Conservation (phyloP, 73 alveolate species). For the Paramecium octaurelia region DNA sequence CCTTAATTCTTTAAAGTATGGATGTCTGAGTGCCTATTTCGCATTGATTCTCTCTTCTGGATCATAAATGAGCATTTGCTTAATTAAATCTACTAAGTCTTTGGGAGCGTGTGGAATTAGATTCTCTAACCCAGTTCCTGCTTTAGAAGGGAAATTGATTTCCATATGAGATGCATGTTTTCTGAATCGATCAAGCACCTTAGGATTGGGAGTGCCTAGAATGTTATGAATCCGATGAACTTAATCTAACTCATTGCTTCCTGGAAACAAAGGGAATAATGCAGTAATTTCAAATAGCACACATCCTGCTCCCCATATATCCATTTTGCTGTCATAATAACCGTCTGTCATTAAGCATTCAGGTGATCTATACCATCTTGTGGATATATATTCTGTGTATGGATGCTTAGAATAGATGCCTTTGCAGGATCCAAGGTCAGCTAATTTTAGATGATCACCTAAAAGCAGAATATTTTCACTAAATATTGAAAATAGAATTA, state of each 20-base stretch:
- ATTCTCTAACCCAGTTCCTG: conserved; percentile 75
- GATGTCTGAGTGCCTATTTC: conserved; percentile 80
- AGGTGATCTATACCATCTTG: conserved; percentile 89
- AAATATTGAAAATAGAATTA: background rate
- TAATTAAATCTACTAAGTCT: conserved; percentile 70
- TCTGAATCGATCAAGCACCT: conserved; percentile 69
- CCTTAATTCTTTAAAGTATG: conserved; percentile 81
- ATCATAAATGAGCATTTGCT: conserved; percentile 76
- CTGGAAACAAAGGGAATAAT: conserved; percentile 87
- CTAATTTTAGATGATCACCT: conserved; percentile 80
- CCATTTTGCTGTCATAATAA: conserved; percentile 92
- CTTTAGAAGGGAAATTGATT: conserved; percentile 68
- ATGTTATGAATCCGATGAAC: conserved; percentile 81
- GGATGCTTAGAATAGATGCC: conserved; percentile 91
- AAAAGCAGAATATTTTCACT: conserved; percentile 72
- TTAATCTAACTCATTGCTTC: conserved; percentile 90
- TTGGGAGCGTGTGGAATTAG: conserved; percentile 72
- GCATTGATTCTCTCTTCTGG: conserved; percentile 94
- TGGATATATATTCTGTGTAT: conserved; percentile 89
- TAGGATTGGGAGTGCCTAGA: conserved; percentile 80
- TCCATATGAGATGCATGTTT: conserved; percentile 81
- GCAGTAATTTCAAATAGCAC: conserved; percentile 92
- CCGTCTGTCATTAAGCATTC: conserved; percentile 92
- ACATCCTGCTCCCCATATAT: conserved; percentile 97
- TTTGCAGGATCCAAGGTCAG: conserved; percentile 94